phyloP scores from a whole-genome alignment of 345 rosid genomes.

The Cochlearia excelsa region DNA sequence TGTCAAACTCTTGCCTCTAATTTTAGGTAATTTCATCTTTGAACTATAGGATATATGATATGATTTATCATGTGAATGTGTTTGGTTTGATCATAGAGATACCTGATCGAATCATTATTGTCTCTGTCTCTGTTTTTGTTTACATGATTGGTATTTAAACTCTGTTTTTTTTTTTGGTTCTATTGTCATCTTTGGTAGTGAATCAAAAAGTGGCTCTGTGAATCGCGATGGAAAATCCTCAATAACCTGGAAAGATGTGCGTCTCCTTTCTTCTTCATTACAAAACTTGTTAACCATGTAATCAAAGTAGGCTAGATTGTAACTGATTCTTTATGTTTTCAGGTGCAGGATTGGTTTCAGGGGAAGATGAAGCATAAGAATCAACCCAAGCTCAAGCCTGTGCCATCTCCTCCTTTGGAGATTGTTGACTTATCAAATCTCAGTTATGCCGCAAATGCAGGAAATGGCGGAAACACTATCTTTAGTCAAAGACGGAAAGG shows the following conservation, averaged over 20 bases:
- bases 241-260: constrained; percentile 68
- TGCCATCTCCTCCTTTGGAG: constrained; percentile 32
- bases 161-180: background rate
- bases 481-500: no score
- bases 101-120: background rate
- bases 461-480: background rate
- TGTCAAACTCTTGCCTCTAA: constrained; percentile 61
- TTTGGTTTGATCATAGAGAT: background rate
- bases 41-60: background rate
- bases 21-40: constrained; percentile 47
- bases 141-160: background rate
- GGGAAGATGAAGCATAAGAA: constrained; percentile 41
- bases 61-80: background rate
- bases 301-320: background rate
- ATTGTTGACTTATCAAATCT: constrained; percentile 40
- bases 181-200: background rate
- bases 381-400: constrained; percentile 22
- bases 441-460: constrained; percentile 12
- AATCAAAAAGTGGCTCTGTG: constrained; percentile 49
- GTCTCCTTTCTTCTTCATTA: constrained; percentile 12
- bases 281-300: background rate
- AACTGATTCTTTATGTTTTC: constrained; percentile 14
- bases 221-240: constrained; percentile 53
- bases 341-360: constrained; percentile 72
- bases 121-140: background rate